Conservation (phyloP, 2,329 filamentous ascomycete genomes). For the Aulographum hederae region DNA sequence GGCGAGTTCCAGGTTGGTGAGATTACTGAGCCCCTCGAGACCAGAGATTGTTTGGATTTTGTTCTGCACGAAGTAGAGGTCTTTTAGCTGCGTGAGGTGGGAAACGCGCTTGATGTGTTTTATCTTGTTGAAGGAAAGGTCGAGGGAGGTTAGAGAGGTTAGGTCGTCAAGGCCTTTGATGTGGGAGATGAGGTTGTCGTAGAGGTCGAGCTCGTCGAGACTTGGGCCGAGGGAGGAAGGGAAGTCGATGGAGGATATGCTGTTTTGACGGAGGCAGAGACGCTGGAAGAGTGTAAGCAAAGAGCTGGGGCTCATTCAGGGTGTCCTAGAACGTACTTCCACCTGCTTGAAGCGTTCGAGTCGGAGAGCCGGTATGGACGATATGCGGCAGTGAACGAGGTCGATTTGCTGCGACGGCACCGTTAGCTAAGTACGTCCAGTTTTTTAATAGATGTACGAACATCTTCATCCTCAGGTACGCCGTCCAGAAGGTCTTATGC, state of each 20-base stretch:
- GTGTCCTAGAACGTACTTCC: constrained; percentile 23
- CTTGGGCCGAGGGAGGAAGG: constrained; percentile 46
- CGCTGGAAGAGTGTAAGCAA: constrained; percentile 24
- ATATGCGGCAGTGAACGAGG: constrained; percentile 71
- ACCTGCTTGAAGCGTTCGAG: constrained; percentile 69
- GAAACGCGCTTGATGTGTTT: constrained; percentile 87
- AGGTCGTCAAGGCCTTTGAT: constrained; percentile 69
- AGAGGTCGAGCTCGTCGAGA: constrained; percentile 75
- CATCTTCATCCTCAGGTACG: too few species aligned
- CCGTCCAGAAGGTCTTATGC: constrained; percentile 39
- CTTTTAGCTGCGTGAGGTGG: constrained; percentile 58
- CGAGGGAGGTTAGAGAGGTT: constrained; percentile 56
- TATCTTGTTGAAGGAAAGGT: constrained; percentile 97
- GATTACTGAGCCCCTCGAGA: constrained; percentile 51
- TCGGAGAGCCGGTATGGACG: constrained; percentile 57
- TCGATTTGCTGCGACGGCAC: constrained; percentile 51
- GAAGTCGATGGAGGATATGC: constrained; percentile 63
- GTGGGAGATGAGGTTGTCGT: constrained; percentile 87
- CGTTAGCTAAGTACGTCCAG: constrained; percentile 4
- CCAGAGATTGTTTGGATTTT: constrained; percentile 80
- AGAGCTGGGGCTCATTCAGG: background rate
- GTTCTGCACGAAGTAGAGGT: constrained; percentile 88
- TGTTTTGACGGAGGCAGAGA: constrained; percentile 84
- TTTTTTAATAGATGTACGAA: constrained; percentile 2
- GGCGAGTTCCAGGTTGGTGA: constrained; percentile 76